Percentiles rank a stretch among this genome's conserved stretches.
phyloP scores from a whole-genome alignment of 2,329 filamentous ascomycete genomes.

The Xylariaceae sp. region DNA sequence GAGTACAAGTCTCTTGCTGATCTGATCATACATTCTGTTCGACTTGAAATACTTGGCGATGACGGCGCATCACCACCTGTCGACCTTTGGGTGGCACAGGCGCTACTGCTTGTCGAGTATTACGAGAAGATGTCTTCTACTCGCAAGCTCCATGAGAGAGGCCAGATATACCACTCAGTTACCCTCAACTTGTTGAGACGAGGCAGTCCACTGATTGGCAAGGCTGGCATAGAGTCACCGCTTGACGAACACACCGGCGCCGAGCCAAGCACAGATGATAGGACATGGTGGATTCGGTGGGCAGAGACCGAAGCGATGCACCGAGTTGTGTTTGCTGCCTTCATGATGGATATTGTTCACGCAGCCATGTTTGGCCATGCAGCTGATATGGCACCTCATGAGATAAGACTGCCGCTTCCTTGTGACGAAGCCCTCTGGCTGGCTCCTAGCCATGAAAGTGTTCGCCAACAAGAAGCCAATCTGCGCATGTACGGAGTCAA shows the following conservation, averaged over 20 bases:
- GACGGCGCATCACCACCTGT: conserved; percentile 80
- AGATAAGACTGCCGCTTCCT: conserved; percentile 80
- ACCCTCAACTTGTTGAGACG: conserved; percentile 81
- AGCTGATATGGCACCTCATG: conserved; percentile 86
- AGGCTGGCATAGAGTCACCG: conserved; percentile 75
- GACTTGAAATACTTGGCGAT: conserved; percentile 82
- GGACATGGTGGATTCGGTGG: conserved; percentile 78
- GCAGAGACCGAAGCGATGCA: conserved; percentile 85
- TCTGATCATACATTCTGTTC: conserved; percentile 66
- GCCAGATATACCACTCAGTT: conserved; percentile 85
- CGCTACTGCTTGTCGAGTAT: conserved; percentile 76
- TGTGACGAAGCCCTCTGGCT: conserved; percentile 88
- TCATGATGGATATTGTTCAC: conserved; percentile 85
- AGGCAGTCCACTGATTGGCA: conserved; percentile 80
- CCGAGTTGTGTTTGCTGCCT: conserved; percentile 82
- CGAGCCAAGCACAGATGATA: conserved; percentile 46
- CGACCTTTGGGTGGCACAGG: conserved; percentile 85
- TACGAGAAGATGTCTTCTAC: conserved; percentile 93
- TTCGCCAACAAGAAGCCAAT: conserved; percentile 72
- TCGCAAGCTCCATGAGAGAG: conserved; percentile 76
- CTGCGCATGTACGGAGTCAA: conserved; percentile 77
- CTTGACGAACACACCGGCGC: conserved; percentile 64
- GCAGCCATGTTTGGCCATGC: conserved; percentile 91
- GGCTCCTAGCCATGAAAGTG: conserved; percentile 72
- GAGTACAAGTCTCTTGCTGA: conserved; percentile 50